Base-by-base conservation (phyloP, 2,329 filamentous ascomycete genomes). In the Colletotrichum incanum region DNA sequence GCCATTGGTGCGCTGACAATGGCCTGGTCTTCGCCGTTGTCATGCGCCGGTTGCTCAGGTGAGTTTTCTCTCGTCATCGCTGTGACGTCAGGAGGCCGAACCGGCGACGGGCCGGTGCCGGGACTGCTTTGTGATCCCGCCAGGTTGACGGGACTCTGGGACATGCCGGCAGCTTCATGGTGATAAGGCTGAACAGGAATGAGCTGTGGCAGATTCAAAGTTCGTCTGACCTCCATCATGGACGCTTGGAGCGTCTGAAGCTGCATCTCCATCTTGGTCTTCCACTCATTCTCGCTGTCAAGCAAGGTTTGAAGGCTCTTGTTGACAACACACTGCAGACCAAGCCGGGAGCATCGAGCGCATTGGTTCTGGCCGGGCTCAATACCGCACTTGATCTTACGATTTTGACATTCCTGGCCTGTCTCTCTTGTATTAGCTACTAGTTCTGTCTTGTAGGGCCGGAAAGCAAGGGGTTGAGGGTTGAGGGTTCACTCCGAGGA, bases 361-460 rank as follows among this genome's bases (percentile, higher is more conserved):
- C 87, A 89, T 67, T 81, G 83, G 8, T 80, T 75, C 71, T 86
- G 81, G 9, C 85, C 85, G 41, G 75, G 73, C 67, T 84, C 82
- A 74, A 88, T 83, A 69, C 86, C 84, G 76, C 87, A 89, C 75
- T 87, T 86, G 75, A 89, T 88, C 77, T 89, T 89, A 75, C 87
- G 86, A 28, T 82, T 83, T 74, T 88, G 86, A 72, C 86, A 88
- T 76, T 87, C 86, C 70, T 79, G 77, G 71, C 79, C 79, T 80
- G 50, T 34, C 20, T 6, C 60, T 58, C 23, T 14, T 55, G n/a
- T 5, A 64, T 62, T 54, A 67, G 47, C 65, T 28, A 20, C 31
- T 61, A 50, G 23, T 41, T 45, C 16, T 45, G 11, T 47, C 28
- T 28, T 28, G 18, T n/a, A 23, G 23, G 39, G 67, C 45, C 28